Evolutionary conservation across 108 stramenopile species (phyloP), one percentile per base, ranked within the genome.

Genomic region (Nitzschia palea): DNA sequence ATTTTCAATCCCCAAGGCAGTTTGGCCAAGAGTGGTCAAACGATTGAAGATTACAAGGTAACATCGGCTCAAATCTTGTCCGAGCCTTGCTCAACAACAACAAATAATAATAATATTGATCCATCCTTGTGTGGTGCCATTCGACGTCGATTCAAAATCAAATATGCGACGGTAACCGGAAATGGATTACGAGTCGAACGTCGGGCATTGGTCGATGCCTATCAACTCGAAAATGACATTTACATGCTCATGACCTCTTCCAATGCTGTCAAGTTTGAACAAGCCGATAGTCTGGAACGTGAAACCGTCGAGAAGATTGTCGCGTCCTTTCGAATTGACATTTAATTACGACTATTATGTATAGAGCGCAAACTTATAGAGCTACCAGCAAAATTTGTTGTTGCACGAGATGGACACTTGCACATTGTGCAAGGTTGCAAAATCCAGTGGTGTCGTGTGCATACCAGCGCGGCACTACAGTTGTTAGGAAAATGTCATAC

Each of bases 241-340:
- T 87, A 87, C 67, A 87, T 90, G 89, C 80, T 90, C 58, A 51
- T 90, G 50, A 85, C 86, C 8, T 77, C 84, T 9, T 74, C 74
- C 2, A 87, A 87, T 68, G 89, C 89, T 20, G 76, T 84, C 35
- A 81, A 85, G 73, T 90, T 87, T 67, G 84, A 88, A 9, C 30
- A 72, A 43, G 75, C 82, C 51, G 86, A 77, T 4, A 78, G 82
- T 45, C 77, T 55, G 26, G 89, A 90, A 76, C 74, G 87, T 59
- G 74, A 84, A 34, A 91, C 90, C n/a, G 90, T 84, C 31, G 90
- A 91, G 54, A 75, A 74, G 23, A 88, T 91, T 63, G 86, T 76
- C 4, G 47, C 73, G 37, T 86, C 87, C n/a, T 91, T 88, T 59
- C 66, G 44, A 26, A 33, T 80, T 17, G 55, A 74, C 47, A 51